These are phyloP conservation scores for Firmiana major DNA, from an alignment of 345 rosid genomes.

Conservation along the genomic window DNA sequence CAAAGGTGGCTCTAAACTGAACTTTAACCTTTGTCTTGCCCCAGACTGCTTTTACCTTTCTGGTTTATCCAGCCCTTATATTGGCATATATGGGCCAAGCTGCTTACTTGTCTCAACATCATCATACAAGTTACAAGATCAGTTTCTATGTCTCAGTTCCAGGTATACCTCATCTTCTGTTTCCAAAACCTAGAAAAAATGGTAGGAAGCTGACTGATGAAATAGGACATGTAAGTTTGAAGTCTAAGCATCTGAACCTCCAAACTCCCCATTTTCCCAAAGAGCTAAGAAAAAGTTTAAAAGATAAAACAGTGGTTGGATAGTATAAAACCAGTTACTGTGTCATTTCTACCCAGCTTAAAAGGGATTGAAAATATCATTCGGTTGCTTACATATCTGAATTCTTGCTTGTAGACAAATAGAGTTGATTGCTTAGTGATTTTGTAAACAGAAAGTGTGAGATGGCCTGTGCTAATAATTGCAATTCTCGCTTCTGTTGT, in stretches of 20 bases:
- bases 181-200: neutral
- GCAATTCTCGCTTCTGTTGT: constrained; percentile 98
- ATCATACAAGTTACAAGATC: constrained; percentile 50
- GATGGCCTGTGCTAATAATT: constrained; percentile 77
- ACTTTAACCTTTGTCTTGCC: neutral
- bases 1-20: neutral
- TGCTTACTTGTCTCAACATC: constrained; percentile 91
- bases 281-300: neutral
- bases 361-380: neutral
- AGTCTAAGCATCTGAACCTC: neutral
- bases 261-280: neutral
- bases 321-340: neutral
- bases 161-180: constrained; percentile 33
- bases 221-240: neutral
- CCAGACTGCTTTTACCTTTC: constrained; percentile 92
- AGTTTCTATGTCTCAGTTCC: constrained; percentile 93
- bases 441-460: constrained; percentile 53
- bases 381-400: neutral
- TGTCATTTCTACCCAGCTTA: neutral
- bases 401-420: neutral
- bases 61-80: constrained; percentile 97
- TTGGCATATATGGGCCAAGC: constrained; percentile 99
- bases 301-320: neutral
- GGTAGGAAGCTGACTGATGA: constrained; percentile 2
- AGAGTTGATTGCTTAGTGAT: constrained; percentile 10